Percentiles rank a stretch among this genome's conserved stretches.
Conservation (phyloP, 208 protist genomes). For the Balamuthia mandrillaris region DNA sequence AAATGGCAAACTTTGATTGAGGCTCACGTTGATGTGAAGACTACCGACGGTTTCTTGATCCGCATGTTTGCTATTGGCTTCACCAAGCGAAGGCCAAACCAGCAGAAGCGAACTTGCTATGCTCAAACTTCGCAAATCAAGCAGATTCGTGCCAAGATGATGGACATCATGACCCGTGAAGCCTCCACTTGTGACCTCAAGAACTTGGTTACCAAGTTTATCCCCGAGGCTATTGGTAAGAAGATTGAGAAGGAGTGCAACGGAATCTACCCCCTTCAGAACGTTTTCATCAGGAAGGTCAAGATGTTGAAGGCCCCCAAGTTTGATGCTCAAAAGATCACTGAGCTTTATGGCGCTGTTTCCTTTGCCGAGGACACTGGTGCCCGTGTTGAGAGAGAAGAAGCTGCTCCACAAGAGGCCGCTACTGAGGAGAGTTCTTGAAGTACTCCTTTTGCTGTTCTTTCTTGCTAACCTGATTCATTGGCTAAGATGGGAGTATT, state of each 20-base stretch:
- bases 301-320: conserved; percentile 95
- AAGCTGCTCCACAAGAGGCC: background rate
- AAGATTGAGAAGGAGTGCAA: conserved; percentile 89
- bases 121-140: conserved; percentile 91
- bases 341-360: conserved; percentile 78
- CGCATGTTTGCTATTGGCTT: conserved; percentile 97
- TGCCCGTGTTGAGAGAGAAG: background rate
- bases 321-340: conserved; percentile 86
- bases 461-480: too few relatives aligned
- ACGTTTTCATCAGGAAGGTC: conserved; percentile 96
- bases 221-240: conserved; percentile 88
- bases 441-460: too few relatives aligned
- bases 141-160: conserved; percentile 90
- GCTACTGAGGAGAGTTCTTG: too few relatives aligned
- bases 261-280: conserved; percentile 93
- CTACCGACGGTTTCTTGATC: conserved; percentile 93
- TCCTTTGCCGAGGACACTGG: background rate
- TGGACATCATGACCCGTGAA: conserved; percentile 88
- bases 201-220: conserved; percentile 89
- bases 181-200: conserved; percentile 84
- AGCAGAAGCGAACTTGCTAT: conserved; percentile 91
- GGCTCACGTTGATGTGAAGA: conserved; percentile 88
- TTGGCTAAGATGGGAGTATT: too few relatives aligned
- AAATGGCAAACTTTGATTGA: conserved; percentile 99
- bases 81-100: conserved; percentile 82